These are phyloP conservation scores for Magnusiomyces tetraspermus DNA, from an alignment of 1,139 yeast species.

Conservation along the genomic window DNA sequence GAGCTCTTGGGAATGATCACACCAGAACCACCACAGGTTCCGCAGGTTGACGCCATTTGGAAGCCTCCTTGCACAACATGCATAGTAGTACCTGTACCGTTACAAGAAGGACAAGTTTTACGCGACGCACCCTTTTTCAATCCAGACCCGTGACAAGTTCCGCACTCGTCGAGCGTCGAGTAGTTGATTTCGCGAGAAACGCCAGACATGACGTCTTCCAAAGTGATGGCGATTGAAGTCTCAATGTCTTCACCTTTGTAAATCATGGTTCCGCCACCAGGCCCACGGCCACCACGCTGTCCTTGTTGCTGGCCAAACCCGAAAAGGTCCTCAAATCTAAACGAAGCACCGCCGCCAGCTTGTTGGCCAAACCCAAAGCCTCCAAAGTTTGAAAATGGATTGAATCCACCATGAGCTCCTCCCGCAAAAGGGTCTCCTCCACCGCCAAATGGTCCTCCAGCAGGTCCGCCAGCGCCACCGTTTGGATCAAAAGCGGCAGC, in stretches of 20 bases:
- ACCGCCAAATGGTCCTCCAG: too few species aligned
- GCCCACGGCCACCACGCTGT: constrained; percentile 23
- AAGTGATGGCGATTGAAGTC: constrained; percentile 59
- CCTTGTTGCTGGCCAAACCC: constrained; percentile 46
- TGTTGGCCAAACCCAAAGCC: constrained; percentile 48
- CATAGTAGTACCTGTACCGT: constrained; percentile 86
- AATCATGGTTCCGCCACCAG: constrained; percentile 40
- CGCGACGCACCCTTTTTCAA: constrained; percentile 68
- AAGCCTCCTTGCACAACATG: constrained; percentile 86
- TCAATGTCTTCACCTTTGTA: constrained; percentile 88
- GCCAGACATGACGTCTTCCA: constrained; percentile 86
- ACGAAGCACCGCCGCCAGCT: constrained; percentile 27
- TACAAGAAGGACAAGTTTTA: constrained; percentile 76
- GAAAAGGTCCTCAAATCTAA: constrained; percentile 82
- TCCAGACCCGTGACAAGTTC: constrained; percentile 77
- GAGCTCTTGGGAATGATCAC: constrained; percentile 60
- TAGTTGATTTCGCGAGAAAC: constrained; percentile 55
- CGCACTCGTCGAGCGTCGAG: constrained; percentile 67
- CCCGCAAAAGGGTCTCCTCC: constrained; percentile 15
- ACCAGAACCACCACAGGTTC: constrained; percentile 81
- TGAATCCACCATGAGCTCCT: constrained; percentile 28
- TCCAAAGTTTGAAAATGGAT: constrained; percentile 32
- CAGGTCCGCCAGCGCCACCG: constrained; percentile 43
- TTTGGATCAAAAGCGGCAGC: constrained; percentile 61
- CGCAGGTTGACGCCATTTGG: constrained; percentile 94